These are phyloP conservation scores for Torulaspora indica DNA, from an alignment of 805 yeast species.

Conservation along the genomic window DNA sequence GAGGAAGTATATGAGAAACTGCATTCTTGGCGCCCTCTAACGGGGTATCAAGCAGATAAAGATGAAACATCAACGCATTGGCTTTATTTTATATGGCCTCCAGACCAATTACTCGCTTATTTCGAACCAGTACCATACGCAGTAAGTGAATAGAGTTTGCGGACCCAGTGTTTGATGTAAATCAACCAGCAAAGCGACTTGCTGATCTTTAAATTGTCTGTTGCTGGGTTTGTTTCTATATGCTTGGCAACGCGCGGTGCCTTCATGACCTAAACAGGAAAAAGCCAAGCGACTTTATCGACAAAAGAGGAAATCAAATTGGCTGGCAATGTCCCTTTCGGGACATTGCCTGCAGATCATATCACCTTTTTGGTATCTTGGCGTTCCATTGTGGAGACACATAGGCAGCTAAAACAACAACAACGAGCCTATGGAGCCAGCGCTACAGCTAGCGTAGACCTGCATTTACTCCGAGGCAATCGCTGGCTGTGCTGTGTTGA, in stretches of 20 bases:
- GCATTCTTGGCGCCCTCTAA: slow-evolving; percentile 2
- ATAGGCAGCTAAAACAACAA: not conserved
- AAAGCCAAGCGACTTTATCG: slow-evolving; percentile 1
- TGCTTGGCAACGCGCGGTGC: not conserved
- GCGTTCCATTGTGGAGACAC: no score
- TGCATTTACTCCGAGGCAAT: not conserved
- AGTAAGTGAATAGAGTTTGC: not conserved
- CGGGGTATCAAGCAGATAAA: not conserved
- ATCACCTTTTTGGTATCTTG: not conserved
- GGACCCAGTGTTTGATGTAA: not conserved
- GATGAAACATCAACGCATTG: not conserved
- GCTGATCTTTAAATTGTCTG: not conserved
- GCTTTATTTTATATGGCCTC: not conserved
- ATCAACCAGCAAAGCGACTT: not conserved
- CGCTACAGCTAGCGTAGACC: no score
- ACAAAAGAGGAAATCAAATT: not conserved
- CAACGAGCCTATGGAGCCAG: not conserved
- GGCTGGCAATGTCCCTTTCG: slow-evolving; percentile 1
- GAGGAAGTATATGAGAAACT: slow-evolving; percentile 1
- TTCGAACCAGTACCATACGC: not conserved
- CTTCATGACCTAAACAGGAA: not conserved
- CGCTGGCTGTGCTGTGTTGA: not conserved
- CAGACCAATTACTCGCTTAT: not conserved
- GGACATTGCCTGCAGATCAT: slow-evolving; percentile 1
- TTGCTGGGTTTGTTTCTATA: not conserved